These are phyloP conservation scores for Crithidia bombi DNA, from an alignment of 208 protist species.

Conservation along the genomic window DNA sequence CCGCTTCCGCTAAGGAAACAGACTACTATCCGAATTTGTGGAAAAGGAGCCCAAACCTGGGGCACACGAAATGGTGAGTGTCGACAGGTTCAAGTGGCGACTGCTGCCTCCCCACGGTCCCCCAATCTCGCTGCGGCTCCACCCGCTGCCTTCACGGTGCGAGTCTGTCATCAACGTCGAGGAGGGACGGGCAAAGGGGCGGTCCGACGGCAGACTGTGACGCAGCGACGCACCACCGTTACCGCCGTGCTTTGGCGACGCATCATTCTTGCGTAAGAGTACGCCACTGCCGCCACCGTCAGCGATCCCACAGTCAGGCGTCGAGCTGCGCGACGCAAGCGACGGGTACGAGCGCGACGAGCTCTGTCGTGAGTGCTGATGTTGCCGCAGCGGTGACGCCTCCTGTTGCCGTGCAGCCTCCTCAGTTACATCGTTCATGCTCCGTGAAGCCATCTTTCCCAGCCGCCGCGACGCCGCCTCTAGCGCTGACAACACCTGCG, in stretches of 20 bases:
- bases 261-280: background rate
- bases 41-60: slow-evolving; percentile 21
- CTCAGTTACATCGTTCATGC: background rate
- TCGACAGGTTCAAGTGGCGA: slow-evolving; percentile 17
- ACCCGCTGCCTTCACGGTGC: slow-evolving; percentile 14
- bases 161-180: slow-evolving; percentile 9
- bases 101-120: slow-evolving; percentile 10
- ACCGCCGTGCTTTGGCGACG: slow-evolving; percentile 5
- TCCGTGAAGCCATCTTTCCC: background rate
- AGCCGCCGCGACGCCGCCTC: background rate
- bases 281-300: slow-evolving; percentile 1
- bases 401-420: background rate
- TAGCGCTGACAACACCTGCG: background rate
- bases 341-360: slow-evolving; percentile 9
- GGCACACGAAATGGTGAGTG: slow-evolving; percentile 21
- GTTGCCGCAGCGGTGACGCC: background rate
- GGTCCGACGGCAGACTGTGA: slow-evolving; percentile 14
- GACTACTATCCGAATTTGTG: slow-evolving; percentile 22
- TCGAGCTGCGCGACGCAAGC: slow-evolving; percentile 2
- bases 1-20: slow-evolving; percentile 4
- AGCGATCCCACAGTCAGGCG: background rate
- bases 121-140: slow-evolving; percentile 18
- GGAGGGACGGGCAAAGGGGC: slow-evolving; percentile 9
- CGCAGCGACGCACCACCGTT: background rate
- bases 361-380: background rate